These are phyloP conservation scores for Polysphondylium violaceum DNA, from an alignment of 78 protist genomes.

Conservation along the genomic window DNA sequence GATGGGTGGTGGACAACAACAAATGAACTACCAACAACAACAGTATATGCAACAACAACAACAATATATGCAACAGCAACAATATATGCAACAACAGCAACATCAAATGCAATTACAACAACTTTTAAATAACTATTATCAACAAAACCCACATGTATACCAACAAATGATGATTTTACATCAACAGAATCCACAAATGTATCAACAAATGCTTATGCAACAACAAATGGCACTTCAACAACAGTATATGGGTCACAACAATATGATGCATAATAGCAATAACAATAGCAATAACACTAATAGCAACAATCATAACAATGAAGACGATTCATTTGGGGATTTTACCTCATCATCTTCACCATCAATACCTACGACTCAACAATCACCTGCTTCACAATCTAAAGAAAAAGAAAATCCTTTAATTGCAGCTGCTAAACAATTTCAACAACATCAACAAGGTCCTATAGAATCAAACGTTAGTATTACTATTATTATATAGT, in stretches of 20 bases:
- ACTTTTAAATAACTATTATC: neutral
- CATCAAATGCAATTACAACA: constrained; percentile 35
- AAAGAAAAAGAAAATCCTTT: constrained; percentile 45
- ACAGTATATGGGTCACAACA: neutral
- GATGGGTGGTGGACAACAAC: constrained; percentile 13
- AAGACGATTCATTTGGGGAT: neutral
- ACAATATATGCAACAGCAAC: constrained; percentile 26
- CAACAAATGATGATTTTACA: constrained; percentile 7
- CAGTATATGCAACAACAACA: constrained; percentile 40
- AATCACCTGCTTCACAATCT: neutral
- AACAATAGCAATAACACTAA: too few species aligned
- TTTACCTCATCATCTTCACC: neutral
- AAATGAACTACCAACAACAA: constrained; percentile 34
- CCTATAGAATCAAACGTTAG: constrained; percentile 1
- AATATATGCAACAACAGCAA: constrained; percentile 18
- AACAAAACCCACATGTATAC: neutral
- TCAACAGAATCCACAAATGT: constrained; percentile 4
- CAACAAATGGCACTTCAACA: neutral
- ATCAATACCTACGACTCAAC: constrained; percentile 11
- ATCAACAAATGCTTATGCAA: constrained; percentile 15
- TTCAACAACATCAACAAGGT: neutral
- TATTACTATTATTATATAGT: neutral
- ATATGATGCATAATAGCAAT: too few species aligned
- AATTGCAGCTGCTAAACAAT: constrained; percentile 37
- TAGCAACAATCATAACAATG: too few species aligned